Evolutionary conservation across 2,329 filamentous ascomycete species (phyloP).

Genomic region (Fusarium solani-melongenae): DNA sequence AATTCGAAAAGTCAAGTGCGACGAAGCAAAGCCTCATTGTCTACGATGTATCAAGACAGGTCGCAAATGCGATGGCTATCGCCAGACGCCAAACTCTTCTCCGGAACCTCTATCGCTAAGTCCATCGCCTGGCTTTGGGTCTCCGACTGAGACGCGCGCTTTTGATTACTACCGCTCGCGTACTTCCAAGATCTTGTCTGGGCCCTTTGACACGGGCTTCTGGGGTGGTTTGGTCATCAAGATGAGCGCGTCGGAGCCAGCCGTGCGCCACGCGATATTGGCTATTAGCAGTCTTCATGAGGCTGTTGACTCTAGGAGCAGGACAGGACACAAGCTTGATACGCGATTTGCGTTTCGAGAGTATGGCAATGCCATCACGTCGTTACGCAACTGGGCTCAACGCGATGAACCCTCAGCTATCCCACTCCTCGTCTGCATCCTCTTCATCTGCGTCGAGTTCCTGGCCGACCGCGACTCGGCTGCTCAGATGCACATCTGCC

Average conservation of each 20-base stretch:
- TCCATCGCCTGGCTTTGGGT: conserved; percentile 35
- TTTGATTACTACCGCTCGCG: conserved; percentile 50
- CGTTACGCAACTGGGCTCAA: conserved; percentile 51
- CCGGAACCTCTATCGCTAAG: conserved; percentile 27
- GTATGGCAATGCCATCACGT: conserved; percentile 61
- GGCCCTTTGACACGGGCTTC: conserved; percentile 55
- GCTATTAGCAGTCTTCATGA: conserved; percentile 63
- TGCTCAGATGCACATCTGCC: conserved; percentile 57
- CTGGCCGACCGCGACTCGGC: conserved; percentile 60
- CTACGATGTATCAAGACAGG: conserved; percentile 65
- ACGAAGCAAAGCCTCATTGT: conserved; percentile 65
- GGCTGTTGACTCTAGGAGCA: conserved; percentile 34
- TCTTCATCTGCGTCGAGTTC: conserved; percentile 66
- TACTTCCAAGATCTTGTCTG: conserved; percentile 54
- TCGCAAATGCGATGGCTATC: conserved; percentile 67
- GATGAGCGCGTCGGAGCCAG: conserved; percentile 56
- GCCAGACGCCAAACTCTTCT: conserved; percentile 33
- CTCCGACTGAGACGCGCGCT: conserved; percentile 38
- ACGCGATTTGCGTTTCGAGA: conserved; percentile 46
- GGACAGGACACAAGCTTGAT: conserved; percentile 31
- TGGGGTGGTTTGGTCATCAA: conserved; percentile 59
- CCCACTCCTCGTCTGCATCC: conserved; percentile 58
- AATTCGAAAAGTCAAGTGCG: conserved; percentile 67
- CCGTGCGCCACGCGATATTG: conserved; percentile 61
- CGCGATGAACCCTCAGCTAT: conserved; percentile 45